Evolutionary conservation across 1,284 basidiomycete genomes (phyloP), one percentile per base, ranked within the genome.

Genomic region (Ustilago shanxiensis): DNA sequence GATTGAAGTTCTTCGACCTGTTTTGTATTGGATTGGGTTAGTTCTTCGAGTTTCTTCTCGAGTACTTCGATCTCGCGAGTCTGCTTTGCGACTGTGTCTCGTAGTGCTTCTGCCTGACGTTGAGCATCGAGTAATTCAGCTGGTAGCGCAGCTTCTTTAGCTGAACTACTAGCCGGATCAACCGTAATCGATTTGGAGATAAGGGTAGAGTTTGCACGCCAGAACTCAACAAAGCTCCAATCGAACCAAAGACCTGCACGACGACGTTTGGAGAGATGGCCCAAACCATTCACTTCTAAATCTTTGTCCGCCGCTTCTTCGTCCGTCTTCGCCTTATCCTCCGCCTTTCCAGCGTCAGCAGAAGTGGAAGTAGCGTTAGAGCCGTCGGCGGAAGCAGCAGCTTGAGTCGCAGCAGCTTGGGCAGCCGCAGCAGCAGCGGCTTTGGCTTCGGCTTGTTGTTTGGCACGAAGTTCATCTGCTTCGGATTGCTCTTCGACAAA

Each of bases 191-290:
- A 74, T 55, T 79, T 82, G 20, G 79, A 68, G 18, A 85, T 77
- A 11, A 66, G 65, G 3, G 95, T 93, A 81, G 95, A 96, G 84
- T 96, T 95, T 60, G 94, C 70, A 87, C 98, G 98, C 92, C 95
- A 95, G 85, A 98, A 99, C 86, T 99, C 96, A n/a, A 98, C 92
- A 87, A 98, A 99, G 2, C 92, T 90, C 94, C 95, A 98, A 85
- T 98, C 95, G 84, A 99, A 94, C 96, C 95, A 99, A 35, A 98
- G 88, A 85, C 95, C 95, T n/a, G 72, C 90, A 90, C 62, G 87
- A 86, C 57, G 89, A 87, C 82, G 29, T 90, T 89, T 66, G 2
- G 69, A 72, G 18, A 77, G 63, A n/a, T 77, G 74, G 1, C 74
- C 74, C 14, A 77, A 37, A 9, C 70, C 70, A 53, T 72, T 77